Conservation (phyloP, 75 land plant species). For the Pinus tabuliformis region DNA sequence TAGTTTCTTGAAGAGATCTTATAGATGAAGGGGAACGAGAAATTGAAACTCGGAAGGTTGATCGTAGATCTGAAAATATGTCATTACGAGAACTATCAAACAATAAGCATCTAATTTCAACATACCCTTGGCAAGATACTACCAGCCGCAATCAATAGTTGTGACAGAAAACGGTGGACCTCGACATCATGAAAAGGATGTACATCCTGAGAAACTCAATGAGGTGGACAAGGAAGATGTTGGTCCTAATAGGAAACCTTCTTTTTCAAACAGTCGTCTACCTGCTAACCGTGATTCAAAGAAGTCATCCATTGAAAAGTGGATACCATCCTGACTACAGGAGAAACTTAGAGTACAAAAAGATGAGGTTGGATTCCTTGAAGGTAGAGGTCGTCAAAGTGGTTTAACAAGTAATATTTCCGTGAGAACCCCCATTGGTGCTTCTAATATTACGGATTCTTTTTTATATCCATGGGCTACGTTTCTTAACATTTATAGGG, state of each 20-base stretch:
- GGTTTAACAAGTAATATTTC: conserved; percentile 6
- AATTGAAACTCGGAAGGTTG: conserved; percentile 25
- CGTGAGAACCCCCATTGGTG: conserved; percentile 49
- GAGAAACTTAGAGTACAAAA: conserved; percentile 59
- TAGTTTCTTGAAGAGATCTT: conserved; percentile 67
- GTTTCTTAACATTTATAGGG: conserved; percentile 86
- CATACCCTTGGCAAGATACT: conserved; percentile 71
- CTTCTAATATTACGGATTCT: conserved; percentile 15
- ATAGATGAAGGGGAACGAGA: conserved; percentile 68
- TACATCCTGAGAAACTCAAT: conserved; percentile 57
- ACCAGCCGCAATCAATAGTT: conserved; percentile 42
- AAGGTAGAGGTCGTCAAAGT: conserved; percentile 77
- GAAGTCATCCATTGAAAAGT: conserved; percentile 55
- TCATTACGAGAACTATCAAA: conserved; percentile 50
- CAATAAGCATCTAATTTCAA: conserved; percentile 25
- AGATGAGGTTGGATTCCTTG: conserved; percentile 69
- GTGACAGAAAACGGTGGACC: conserved; percentile 98
- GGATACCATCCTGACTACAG: conserved; percentile 69
- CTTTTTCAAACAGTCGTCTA: conserved; percentile 17
- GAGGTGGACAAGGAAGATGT: conserved; percentile 78
- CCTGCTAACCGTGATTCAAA: conserved; percentile 58
- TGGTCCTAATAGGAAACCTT: conserved; percentile 36
- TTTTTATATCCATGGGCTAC: conserved; percentile 91
- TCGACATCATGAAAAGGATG: conserved; percentile 84
- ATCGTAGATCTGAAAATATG: conserved; percentile 48